Evolutionary conservation across 2,329 filamentous ascomycete species (phyloP).

Genomic region (Pezicula carpinea): DNA sequence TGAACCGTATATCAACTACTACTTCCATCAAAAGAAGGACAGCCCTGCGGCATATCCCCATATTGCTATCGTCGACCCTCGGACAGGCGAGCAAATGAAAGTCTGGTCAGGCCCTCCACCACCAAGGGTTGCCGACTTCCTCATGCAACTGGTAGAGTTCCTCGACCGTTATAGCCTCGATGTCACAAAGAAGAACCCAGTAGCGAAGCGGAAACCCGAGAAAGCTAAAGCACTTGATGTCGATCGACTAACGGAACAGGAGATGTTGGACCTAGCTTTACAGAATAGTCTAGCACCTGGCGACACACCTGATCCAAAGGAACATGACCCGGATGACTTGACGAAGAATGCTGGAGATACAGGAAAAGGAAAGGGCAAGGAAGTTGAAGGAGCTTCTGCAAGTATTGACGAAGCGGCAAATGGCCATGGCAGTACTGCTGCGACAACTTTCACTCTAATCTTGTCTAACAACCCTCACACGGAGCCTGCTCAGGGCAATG

Average conservation of each 20-base stretch:
- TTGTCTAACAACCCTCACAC: conserved; percentile 66
- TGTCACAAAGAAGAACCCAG: conserved; percentile 85
- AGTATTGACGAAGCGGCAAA: conserved; percentile 30
- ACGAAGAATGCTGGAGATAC: conserved; percentile 59
- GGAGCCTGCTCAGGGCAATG: conserved; percentile 71
- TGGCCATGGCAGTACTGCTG: conserved; percentile 14
- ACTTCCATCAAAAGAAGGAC: conserved; percentile 74
- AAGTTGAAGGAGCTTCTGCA: conserved; percentile 34
- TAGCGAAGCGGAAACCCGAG: conserved; percentile 72
- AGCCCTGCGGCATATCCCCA: conserved; percentile 90
- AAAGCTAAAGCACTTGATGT: conserved; percentile 67
- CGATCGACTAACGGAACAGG: conserved; percentile 89
- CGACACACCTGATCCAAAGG: conserved; percentile 41
- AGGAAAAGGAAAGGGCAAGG: conserved; percentile 51
- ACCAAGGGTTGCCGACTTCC: conserved; percentile 71
- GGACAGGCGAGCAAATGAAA: conserved; percentile 96
- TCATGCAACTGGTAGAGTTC: conserved; percentile 90
- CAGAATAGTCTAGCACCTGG: conserved; percentile 74
- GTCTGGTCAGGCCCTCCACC: conserved; percentile 86
- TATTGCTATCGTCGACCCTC: conserved; percentile 90
- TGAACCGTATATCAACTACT: conserved; percentile 81
- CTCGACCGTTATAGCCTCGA: conserved; percentile 94
- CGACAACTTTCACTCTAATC: conserved; percentile 63
- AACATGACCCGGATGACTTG: conserved; percentile 81
- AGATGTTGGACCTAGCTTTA: conserved; percentile 92